A percentile compares a stretch with the other conserved stretches of the same genome.
Evolutionary conservation across 768 basidiomycete genomes (phyloP).

Genomic region (Psilocybe subaeruginosa): DNA sequence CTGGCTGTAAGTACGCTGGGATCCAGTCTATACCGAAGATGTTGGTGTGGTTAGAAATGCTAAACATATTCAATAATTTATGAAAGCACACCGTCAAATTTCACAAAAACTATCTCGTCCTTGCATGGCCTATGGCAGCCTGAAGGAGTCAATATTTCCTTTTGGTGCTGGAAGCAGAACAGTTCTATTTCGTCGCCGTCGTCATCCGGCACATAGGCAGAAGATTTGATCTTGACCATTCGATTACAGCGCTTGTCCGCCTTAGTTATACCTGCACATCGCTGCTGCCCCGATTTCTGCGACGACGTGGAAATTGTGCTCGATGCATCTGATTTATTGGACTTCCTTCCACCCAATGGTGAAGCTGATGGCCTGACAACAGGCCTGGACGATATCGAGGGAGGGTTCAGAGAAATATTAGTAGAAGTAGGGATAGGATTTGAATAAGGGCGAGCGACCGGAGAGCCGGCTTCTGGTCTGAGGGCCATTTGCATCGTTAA

Average conservation of each 20-base stretch:
- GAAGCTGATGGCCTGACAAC: conserved; percentile 9
- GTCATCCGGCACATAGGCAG: conserved; percentile 28
- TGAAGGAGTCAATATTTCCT: conserved; percentile 50
- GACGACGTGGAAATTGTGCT: conserved; percentile 15
- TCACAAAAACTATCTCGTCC: conserved; percentile 49
- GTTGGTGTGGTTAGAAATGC: conserved; percentile 12
- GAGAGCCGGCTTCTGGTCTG: conserved; percentile 19
- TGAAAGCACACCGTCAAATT: conserved; percentile 54
- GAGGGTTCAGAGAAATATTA: conserved; percentile 17
- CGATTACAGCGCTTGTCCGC: conserved; percentile 64
- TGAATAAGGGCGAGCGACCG: conserved; percentile 35
- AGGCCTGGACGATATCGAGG: conserved; percentile 12
- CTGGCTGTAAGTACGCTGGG: conserved; percentile 59
- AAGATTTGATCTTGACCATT: conserved; percentile 48
- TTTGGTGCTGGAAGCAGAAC: conserved; percentile 70
- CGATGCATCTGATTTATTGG: conserved; percentile 14
- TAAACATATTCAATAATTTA: conserved; percentile 6
- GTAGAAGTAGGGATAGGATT: conserved; percentile 23
- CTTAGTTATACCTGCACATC: conserved; percentile 70
- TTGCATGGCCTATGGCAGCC: conserved; percentile 59
- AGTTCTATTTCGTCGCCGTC: conserved; percentile 37
- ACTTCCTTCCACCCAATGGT: conserved; percentile 13
- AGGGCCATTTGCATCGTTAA: conserved; percentile 45
- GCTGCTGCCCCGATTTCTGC: conserved; percentile 33
- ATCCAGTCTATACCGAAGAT: conserved; percentile 59